Evolutionary conservation across 139 green algal species (phyloP).

Genomic region (Chlorella sorokiniana): DNA sequence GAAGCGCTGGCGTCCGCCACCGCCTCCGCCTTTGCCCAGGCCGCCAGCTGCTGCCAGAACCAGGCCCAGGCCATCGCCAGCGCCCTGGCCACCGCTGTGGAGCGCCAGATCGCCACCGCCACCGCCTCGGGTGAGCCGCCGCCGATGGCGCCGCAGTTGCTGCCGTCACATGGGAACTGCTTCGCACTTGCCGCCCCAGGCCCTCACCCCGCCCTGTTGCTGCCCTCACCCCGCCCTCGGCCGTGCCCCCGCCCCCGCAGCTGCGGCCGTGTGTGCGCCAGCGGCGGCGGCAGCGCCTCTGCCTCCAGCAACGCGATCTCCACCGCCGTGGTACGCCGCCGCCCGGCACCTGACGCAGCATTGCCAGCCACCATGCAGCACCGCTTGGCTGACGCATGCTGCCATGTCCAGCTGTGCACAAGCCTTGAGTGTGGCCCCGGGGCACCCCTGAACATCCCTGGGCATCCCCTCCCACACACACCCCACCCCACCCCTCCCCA

Average conservation of each 20-base stretch:
- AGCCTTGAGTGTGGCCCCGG: background rate
- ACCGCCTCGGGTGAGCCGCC: constrained; percentile 1
- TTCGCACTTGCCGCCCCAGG: no score
- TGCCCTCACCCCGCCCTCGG: no score
- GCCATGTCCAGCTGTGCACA: background rate
- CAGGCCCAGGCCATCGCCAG: constrained; percentile 10
- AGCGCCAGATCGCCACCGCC: constrained; percentile 10
- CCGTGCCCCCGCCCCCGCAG: background rate
- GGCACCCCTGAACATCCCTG: no score
- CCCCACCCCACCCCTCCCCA: no score
- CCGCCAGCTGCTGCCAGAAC: constrained; percentile 8
- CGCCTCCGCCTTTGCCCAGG: constrained; percentile 1
- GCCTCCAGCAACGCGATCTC: background rate
- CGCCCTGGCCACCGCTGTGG: background rate
- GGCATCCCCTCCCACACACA: no score
- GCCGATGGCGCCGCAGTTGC: background rate
- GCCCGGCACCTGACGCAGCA: background rate
- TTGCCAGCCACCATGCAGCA: background rate
- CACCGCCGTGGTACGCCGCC: background rate
- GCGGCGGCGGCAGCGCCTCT: background rate
- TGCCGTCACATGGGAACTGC: background rate
- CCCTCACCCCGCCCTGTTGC: no score
- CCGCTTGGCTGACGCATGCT: background rate
- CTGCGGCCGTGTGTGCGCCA: constrained; percentile 10
- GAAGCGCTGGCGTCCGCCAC: background rate